Percentiles rank a stretch among this genome's conserved stretches.
phyloP scores from a whole-genome alignment of 345 rosid genomes.

The Streptanthus diversifolius region DNA sequence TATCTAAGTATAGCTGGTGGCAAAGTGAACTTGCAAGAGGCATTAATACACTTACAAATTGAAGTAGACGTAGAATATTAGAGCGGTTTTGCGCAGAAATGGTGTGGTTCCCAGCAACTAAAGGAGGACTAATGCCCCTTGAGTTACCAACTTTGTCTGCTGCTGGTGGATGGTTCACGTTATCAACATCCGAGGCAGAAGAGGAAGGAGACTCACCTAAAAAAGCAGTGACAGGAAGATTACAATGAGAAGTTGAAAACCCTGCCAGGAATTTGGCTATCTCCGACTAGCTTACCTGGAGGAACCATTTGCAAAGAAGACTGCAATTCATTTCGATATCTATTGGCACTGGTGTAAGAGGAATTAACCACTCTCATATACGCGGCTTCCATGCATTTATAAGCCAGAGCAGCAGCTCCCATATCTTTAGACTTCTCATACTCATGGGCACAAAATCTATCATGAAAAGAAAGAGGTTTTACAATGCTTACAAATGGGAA shows the following conservation, averaged over 20 bases:
- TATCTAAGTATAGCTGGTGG: conserved; percentile 2
- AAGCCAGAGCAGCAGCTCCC: conserved; percentile 96
- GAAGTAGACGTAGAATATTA: conserved; percentile 57
- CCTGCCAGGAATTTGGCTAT: not conserved
- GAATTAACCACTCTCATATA: conserved; percentile 85
- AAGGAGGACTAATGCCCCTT: conserved; percentile 72
- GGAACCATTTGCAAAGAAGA: conserved; percentile 70
- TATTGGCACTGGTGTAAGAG: conserved; percentile 57
- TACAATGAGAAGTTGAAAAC: not conserved
- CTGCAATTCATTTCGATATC: conserved; percentile 78
- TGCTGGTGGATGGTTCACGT: conserved; percentile 69
- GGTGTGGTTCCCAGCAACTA: conserved; percentile 61
- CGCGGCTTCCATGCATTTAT: conserved; percentile 96
- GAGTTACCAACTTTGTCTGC: conserved; percentile 58
- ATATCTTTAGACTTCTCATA: conserved; percentile 85
- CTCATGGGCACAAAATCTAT: conserved; percentile 91
- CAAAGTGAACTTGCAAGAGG: conserved; percentile 19
- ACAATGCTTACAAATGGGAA: conserved; percentile 17
- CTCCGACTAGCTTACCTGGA: conserved; percentile 53
- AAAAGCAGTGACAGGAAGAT: conserved; percentile 18
- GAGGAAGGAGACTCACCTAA: conserved; percentile 98
- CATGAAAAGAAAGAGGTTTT: conserved; percentile 5
- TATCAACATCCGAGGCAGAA: conserved; percentile 94
- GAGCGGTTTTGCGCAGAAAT: conserved; percentile 65
- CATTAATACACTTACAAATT: conserved; percentile 61